Evolutionary conservation across 2,329 filamentous ascomycete species (phyloP), one percentile per base, ranked within the genome.

Genomic region (Alternaria metachromatica): DNA sequence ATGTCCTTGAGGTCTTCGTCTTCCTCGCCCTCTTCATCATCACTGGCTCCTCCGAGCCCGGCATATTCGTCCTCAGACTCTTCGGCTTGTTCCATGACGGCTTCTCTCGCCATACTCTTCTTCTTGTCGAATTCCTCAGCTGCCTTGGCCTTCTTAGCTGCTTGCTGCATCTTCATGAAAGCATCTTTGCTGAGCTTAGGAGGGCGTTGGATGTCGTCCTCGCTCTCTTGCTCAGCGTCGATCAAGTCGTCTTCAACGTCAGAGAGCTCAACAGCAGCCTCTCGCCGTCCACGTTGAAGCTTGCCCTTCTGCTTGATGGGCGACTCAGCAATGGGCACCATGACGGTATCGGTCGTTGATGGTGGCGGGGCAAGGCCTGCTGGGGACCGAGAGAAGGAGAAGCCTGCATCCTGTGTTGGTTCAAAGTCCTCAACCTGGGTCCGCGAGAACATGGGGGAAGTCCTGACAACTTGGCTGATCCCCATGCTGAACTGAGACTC

Each of bases 31-130:
- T 89, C 90, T 68, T 95, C 93, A 70, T 98, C 95, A 64, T 95
- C 94, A 79, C 94, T 95, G 11, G 85, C 91, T 66, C 96, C 96
- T 70, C 96, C 96, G 10, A 99, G 85, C 5, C 96, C 96, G 43
- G 94, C 95, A 78, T 98, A 99, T 80, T 99, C 96, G 77, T 99
- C 96, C 77, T 99, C 96, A 0, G 96, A 99, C 81, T 99, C 96
- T 73, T 97, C 93, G 64, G 96, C 95, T 77, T 97, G 94, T 70
- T 97, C 96, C 69, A 98, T 88, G 41, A 99, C 86, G 87, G 97
- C 72, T 23, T 91, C 90, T 74, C 90, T 94, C 0, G 94, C 95
- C 76, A 92, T 90, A 82, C 93, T 96, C 78, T 91, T 94, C 80
- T 93, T 94, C 80, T 91, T 92, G 81, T 97, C 87, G 72, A 94